phyloP scores from a whole-genome alignment of 805 yeast species.

The Yarrowia sp. region DNA sequence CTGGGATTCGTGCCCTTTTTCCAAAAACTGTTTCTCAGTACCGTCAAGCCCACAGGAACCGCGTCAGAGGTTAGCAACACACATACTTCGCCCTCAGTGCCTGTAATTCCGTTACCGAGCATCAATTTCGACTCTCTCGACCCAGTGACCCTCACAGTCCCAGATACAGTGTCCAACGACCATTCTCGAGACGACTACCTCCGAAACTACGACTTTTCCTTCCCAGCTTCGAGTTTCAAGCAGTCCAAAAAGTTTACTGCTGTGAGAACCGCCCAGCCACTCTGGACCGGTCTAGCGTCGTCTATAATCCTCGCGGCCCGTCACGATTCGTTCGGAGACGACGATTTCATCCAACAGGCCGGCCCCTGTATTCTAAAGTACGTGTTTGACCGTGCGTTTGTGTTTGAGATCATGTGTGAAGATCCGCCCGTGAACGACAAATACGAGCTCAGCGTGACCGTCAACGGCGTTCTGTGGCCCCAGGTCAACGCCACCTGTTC shows the following conservation, averaged over 20 bases:
- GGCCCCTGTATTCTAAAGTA: conserved; percentile 48
- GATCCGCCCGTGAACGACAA: conserved; percentile 49
- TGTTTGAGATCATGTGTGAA: conserved; percentile 40
- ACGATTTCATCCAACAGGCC: conserved; percentile 40
- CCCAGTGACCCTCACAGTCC: conserved; percentile 39
- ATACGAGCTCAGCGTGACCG: conserved; percentile 51
- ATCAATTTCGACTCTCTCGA: conserved; percentile 29
- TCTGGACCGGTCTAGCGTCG: conserved; percentile 51
- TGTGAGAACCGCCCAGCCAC: conserved; percentile 47
- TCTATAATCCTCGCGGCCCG: conserved; percentile 50
- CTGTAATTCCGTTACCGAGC: conserved; percentile 6
- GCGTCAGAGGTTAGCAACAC: not conserved
- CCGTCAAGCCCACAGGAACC: conserved; percentile 18
- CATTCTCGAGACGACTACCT: conserved; percentile 17
- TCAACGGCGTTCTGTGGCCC: conserved; percentile 74
- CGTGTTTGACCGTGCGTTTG: conserved; percentile 49
- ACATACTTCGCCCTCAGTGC: conserved; percentile 10
- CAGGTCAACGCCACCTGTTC: conserved; percentile 58
- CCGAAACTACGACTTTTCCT: conserved; percentile 43
- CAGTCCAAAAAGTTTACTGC: conserved; percentile 47
- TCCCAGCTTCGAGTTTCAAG: conserved; percentile 43
- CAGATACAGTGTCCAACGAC: not conserved
- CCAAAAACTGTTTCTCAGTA: conserved; percentile 45
- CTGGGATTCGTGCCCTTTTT: conserved; percentile 47
- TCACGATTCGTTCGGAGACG: conserved; percentile 43